Evolutionary conservation across 805 yeast genomes (phyloP), one percentile per base, ranked within the genome.

Genomic region (Yamadazyma scolyti): DNA sequence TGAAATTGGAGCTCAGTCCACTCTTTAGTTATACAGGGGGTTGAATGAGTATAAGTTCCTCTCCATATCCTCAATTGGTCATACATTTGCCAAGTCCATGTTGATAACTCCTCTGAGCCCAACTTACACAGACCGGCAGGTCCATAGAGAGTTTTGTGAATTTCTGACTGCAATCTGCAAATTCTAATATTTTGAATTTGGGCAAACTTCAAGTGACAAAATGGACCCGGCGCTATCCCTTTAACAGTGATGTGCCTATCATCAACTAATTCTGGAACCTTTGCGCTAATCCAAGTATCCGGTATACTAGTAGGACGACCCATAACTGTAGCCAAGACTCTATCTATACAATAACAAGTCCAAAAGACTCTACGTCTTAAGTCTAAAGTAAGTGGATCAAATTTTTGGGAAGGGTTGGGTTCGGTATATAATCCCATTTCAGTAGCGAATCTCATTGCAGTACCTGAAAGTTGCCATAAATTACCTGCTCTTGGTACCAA

Each of bases 21-120:
- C 30, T 39, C 43, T 24, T 35, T 39, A 16, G 39, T 39, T 11
- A 39, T 23, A 12, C 35, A 27, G 9, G 43, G 39, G 1, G 43
- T 33, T 3, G 43, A 37, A 18, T 27, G 26, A 4, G 23, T 21
- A 18, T 25, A 35, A 10, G 23, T 32, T 7, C 28, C 17, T 10
- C 43, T 23, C 43, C 43, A 39, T 4, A 35, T 20, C 9, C 39
- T 24, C 14, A 39, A 27, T 16, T 39, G 35, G 23, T 39, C 43
- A 16, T 39, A 39, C 37, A 35, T 35, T 13, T 35, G 39, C 43
- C 43, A 39, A 25, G 37, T 39, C 43, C 43, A 39, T 7, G 17
- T 22, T 11, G 34, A 15, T 7, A 39, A 16, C 3, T 39, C 34
- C 10, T 28, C 9, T n/a, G 14, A 19, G 3, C 28, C 8, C 3